Evolutionary conservation across 192 early-diverging fungal genomes (phyloP), one percentile per base, ranked within the genome.

Genomic region (Backusella psychrophila): DNA sequence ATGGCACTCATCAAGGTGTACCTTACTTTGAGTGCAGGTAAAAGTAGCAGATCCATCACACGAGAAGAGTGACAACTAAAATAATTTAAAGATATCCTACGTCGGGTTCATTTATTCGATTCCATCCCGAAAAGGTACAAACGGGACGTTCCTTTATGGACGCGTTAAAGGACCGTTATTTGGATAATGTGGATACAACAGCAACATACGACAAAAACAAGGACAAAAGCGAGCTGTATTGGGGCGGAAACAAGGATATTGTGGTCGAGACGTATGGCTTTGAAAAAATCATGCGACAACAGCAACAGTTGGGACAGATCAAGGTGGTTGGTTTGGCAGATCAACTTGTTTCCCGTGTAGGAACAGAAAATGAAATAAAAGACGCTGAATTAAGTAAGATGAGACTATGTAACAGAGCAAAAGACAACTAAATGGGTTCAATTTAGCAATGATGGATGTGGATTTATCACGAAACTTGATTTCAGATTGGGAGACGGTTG

Each of bases 391-490:
- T 82, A 76, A 74, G 87, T 85, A 87, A 66, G 29, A 69, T 12
- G n/a, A 53, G 17, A 33, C 33, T 33, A 33, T 33, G 3, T 3
- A 33, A 33, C 33, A 1, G 33, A 33, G 3, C 33, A 33, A 49
- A 33, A 49, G 12, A n/a, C 19, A n/a, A n/a, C 6, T n/a, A 4
- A 6, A 12, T 41, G 14, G 56, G 38, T 36, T 53, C 49, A 31
- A 49, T 59, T 33, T 34, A 19, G 85, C 74, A 19, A 88, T 90
- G n/a, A 71, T 81, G 7, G 87, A 88, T 63, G 41, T 89, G 42
- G 87, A 90, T 80, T 73, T 90, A 9, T 88, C 89, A 15, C 75
- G 80, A n/a, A 89, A 89, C 31, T 41, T 90, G 23, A 66, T 90
- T 14, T 65, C 77, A 5, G 76, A 84, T 33, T 90, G 86, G 86